Base-by-base conservation (phyloP, 192 early-diverging fungal species). In the Spinellus fusiger region DNA sequence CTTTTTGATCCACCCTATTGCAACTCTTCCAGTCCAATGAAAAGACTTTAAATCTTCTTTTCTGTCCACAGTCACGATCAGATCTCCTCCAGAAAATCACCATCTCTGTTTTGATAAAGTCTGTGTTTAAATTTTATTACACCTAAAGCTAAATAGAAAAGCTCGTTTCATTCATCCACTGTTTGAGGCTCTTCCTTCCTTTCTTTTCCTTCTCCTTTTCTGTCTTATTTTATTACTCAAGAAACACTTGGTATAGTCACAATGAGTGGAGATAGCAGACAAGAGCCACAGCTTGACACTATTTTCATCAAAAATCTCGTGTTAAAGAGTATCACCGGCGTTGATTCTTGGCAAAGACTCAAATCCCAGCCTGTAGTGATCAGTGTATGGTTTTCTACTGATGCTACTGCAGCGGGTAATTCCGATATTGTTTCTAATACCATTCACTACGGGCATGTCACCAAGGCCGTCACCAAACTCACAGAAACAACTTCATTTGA, bases 321-420 rank as follows among this genome's bases (percentile, higher is more conserved):
- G 23, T 86, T 97, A 47, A 86, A 84, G 51, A 89, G 84, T 40
- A 84, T 89, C 44, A 81, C 95, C 38, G 96, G 96, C 8, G 88
- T 92, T 49, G 94, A 99, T 74, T 80, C 87, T 18, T 99, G 96
- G 95, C 93, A 94, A 61, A 80, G 93, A 15, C 77, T 77, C n/a
- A 90, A 93, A 68, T 67, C 78, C 7, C 94, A 97, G 68, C 92
- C 95, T 16, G 78, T 99, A 51, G 80, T 85, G 10, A 86, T 99
- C 38, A 86, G 86, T 46, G 73, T 92, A 6, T 80, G 77, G 32
- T 77, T 95, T 23, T 80, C 84, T 64, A 88, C 89, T 7, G 83
- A 87, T 47, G 82, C 96, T 38, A 71, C 80, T 48, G 77, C 82
- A 20, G 90, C 91, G 12, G 90, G 89, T 55, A 80, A 84, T 26